Base-by-base conservation (phyloP, 768 basidiomycete species). In the Russula griseocarnosa region DNA sequence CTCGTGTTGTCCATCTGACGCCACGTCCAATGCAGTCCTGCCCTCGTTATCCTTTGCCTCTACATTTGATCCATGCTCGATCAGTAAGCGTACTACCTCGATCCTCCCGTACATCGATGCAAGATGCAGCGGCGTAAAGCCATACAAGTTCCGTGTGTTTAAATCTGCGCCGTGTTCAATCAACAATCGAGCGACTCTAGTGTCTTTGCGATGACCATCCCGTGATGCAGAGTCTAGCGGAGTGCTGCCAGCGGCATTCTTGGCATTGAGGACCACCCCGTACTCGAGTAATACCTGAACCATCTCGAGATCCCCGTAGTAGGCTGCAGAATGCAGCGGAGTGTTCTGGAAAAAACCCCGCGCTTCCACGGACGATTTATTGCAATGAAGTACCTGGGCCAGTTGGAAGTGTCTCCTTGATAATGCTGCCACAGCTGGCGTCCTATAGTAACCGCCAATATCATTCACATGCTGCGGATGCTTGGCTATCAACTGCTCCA, bases 61-160 rank as follows among this genome's bases (percentile, higher is more conserved):
- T 22, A 38, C 3, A 18, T 14, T 50, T 28, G 49, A 14, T 14
- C 16, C 26, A 28, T 18, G 8, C 28, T 28, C 50, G 26, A 51
- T 6, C 3, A 28, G 50, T 3, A 28, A 14, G 7, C 16, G 50
- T 16, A 26, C 16, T 14, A 16, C 7, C 16, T 24, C 22, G 22
- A 24, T 24, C 46, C 22, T 22, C 22, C 46, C 46, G 9, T 2
- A 3, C 5, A 0, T 11, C 1, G 13, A 13, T 24, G 46, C 46
- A 1, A 0, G 3, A 24, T 24, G 46, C 46, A 47, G 11, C 24
- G 46, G 22, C 18, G 46, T 24, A 3, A 5, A 7, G 22, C 22
- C 22, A 10, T 22, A 0, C 9, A 1, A 0, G 9, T 1, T 3
- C 11, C 1, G n/a, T 11, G 6, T 47, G 13, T 47, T 22, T 22